phyloP scores from a whole-genome alignment of 805 yeast genomes.

The Saccharomycopsis vini region DNA sequence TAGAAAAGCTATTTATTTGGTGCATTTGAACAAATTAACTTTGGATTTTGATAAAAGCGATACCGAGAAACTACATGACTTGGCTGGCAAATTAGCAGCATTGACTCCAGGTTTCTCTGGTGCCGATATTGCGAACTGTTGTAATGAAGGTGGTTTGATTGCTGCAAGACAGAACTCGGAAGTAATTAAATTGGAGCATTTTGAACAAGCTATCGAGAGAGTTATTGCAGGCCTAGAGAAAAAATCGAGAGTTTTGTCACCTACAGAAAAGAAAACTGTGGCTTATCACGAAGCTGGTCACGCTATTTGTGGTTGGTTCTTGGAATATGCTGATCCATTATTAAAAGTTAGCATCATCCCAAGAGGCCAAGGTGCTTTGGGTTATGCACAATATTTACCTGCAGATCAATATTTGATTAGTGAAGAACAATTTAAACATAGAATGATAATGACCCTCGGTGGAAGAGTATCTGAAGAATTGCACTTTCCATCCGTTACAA shows the following conservation, averaged over 20 bases:
- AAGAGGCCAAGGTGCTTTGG: constrained; percentile 92
- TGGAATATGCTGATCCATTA: constrained; percentile 85
- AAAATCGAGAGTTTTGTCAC: constrained; percentile 72
- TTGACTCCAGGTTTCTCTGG: constrained; percentile 98
- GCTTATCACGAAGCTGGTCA: constrained; percentile 99
- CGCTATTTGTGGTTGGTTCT: constrained; percentile 96
- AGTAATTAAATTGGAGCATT: constrained; percentile 67
- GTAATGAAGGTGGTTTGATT: constrained; percentile 94
- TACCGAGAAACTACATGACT: constrained; percentile 38
- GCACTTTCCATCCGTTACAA: constrained; percentile 83
- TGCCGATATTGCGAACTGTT: constrained; percentile 95
- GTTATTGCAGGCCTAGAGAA: constrained; percentile 94
- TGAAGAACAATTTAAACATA: constrained; percentile 69
- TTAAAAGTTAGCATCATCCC: constrained; percentile 95
- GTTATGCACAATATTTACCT: constrained; percentile 96
- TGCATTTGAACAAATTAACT: constrained; percentile 69
- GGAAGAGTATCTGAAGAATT: constrained; percentile 96
- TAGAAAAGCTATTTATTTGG: constrained; percentile 83
- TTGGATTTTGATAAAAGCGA: constrained; percentile 38
- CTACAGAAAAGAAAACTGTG: constrained; percentile 81
- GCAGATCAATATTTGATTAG: constrained; percentile 78
- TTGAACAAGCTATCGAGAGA: constrained; percentile 94
- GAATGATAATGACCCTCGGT: constrained; percentile 95
- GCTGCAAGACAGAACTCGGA: constrained; percentile 80
- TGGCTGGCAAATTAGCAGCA: constrained; percentile 87